Percentiles rank a stretch among this genome's conserved stretches.
These are phyloP conservation scores for Taiozyma sp. DNA, from an alignment of 1,139 yeast species.

Conservation along the genomic window DNA sequence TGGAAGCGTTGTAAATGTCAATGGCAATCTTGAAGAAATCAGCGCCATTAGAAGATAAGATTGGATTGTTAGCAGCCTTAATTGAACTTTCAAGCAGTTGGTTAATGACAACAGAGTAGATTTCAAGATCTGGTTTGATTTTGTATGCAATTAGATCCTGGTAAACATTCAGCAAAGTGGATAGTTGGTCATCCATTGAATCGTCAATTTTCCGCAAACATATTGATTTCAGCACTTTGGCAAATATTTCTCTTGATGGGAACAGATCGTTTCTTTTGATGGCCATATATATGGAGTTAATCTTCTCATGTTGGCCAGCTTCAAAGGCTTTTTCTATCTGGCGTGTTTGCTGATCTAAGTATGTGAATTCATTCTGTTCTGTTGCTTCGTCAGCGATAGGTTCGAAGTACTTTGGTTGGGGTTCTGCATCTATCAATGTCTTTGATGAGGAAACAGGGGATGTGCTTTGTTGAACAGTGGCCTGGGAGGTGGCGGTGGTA, in stretches of 20 bases:
- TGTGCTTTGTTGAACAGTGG: neutral
- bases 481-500: conserved; percentile 1
- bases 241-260: conserved; percentile 30
- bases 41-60: conserved; percentile 39
- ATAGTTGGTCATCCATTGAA: conserved; percentile 43
- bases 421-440: neutral
- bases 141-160: conserved; percentile 53
- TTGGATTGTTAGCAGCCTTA: conserved; percentile 30
- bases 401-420: conserved; percentile 6
- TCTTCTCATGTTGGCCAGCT: conserved; percentile 27
- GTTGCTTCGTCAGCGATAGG: conserved; percentile 5
- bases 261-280: conserved; percentile 32
- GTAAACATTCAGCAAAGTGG: conserved; percentile 59
- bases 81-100: conserved; percentile 50
- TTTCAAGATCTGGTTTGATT: conserved; percentile 49
- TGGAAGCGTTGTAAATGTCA: conserved; percentile 51
- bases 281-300: conserved; percentile 34
- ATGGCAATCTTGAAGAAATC: conserved; percentile 63
- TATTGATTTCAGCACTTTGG: conserved; percentile 30
- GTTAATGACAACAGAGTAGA: conserved; percentile 48
- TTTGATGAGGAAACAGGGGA: neutral
- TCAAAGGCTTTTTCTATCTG: conserved; percentile 15
- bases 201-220: conserved; percentile 32
- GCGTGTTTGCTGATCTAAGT: conserved; percentile 13
- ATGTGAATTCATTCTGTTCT: conserved; percentile 19